Evolutionary conservation across 805 yeast genomes (phyloP).

Genomic region (Yamadazyma sp.): DNA sequence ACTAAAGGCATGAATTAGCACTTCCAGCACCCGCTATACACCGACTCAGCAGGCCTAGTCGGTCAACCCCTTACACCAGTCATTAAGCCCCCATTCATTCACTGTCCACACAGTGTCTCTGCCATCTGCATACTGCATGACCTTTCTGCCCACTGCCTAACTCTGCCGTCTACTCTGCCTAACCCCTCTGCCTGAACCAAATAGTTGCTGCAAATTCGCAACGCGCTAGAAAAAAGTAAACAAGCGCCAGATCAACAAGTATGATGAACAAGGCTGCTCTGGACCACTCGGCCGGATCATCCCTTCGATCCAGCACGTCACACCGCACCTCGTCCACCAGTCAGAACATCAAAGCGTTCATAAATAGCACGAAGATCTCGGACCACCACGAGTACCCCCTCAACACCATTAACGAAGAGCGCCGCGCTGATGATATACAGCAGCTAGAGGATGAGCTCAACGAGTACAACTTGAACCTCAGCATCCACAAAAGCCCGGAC

Average conservation of each 20-base stretch:
- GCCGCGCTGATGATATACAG: constrained; percentile 2
- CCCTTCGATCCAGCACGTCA: background rate
- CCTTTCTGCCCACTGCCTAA: too few relatives aligned
- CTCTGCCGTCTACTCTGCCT: too few relatives aligned
- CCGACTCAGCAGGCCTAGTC: too few relatives aligned
- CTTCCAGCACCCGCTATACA: too few relatives aligned
- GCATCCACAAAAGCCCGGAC: constrained; percentile 5
- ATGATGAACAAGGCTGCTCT: constrained; percentile 1
- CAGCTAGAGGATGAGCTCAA: constrained; percentile 7
- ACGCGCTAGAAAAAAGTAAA: constrained; percentile 10
- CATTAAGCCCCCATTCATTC: too few relatives aligned
- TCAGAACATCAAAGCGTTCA: constrained; percentile 24
- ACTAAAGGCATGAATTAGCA: too few relatives aligned
- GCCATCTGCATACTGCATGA: too few relatives aligned
- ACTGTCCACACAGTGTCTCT: too few relatives aligned
- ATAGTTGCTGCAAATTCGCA: too few relatives aligned
- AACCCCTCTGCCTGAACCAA: too few relatives aligned
- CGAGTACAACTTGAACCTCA: constrained; percentile 13
- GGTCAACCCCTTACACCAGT: too few relatives aligned
- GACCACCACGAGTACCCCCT: constrained; percentile 12
- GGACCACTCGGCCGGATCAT: constrained; percentile 2
- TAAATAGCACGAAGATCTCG: constrained; percentile 28
- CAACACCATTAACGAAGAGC: constrained; percentile 12
- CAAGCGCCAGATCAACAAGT: constrained; percentile 5
- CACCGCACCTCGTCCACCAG: constrained; percentile 2